Evolutionary conservation across 768 basidiomycete genomes (phyloP).

Genomic region (Hortiboletus flavorubellus): DNA sequence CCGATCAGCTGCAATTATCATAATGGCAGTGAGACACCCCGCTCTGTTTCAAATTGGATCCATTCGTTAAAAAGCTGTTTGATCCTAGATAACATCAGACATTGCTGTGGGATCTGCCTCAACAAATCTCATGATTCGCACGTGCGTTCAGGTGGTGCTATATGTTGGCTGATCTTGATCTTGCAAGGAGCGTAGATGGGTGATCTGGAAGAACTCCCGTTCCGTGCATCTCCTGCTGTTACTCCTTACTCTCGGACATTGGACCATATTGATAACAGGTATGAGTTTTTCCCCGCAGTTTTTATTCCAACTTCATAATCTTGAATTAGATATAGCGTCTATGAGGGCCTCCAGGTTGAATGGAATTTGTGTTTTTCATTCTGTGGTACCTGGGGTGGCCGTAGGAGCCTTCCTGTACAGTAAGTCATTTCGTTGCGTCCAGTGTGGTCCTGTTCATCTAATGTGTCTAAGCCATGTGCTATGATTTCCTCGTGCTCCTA

Average conservation of each 20-base stretch:
- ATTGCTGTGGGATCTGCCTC: slow-evolving; percentile 18
- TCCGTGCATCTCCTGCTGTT: slow-evolving; percentile 12
- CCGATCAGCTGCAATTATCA: neutral
- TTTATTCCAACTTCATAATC: neutral
- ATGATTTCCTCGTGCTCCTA: slow-evolving; percentile 19
- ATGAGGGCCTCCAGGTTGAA: neutral
- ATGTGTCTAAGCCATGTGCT: slow-evolving; percentile 12
- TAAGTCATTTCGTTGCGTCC: neutral
- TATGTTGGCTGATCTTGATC: neutral
- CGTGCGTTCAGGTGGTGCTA: slow-evolving; percentile 11
- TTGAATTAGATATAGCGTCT: slow-evolving; percentile 6
- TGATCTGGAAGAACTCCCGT: slow-evolving; percentile 22
- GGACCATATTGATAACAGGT: slow-evolving; percentile 18
- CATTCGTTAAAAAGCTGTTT: neutral
- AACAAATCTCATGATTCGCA: slow-evolving; percentile 25
- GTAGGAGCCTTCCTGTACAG: slow-evolving; percentile 16
- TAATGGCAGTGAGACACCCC: slow-evolving; percentile 2
- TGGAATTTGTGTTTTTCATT: slow-evolving; percentile 1
- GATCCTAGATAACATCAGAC: slow-evolving; percentile 1
- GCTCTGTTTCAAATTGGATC: neutral
- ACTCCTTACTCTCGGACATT: slow-evolving; percentile 22
- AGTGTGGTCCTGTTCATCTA: neutral
- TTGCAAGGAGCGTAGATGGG: slow-evolving; percentile 17
- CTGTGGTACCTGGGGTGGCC: neutral
- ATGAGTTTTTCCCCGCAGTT: neutral